These are phyloP conservation scores for Marchantia polymorpha DNA, from an alignment of 225 moss, liverwort and hornwort species.

Conservation along the genomic window DNA sequence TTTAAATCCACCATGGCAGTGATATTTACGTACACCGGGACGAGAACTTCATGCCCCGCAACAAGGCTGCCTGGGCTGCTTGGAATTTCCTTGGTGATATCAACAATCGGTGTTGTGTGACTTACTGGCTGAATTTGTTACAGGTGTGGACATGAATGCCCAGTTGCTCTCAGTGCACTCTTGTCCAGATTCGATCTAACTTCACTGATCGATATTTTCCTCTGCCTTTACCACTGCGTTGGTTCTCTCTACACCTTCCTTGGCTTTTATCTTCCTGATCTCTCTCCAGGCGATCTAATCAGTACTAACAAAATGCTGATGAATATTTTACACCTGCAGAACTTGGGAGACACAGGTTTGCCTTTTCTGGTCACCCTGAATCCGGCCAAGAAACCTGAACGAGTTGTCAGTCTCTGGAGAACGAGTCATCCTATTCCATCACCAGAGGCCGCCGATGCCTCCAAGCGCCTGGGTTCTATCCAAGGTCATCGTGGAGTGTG, in stretches of 20 bases:
- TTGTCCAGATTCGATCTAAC: no score
- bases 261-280: no score
- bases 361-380: constrained; percentile 78
- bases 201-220: no score
- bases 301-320: no score
- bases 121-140: constrained; percentile 81
- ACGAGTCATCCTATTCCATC: constrained; percentile 72
- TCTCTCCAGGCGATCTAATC: no score
- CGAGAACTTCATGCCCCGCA: constrained; percentile 61
- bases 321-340: constrained; percentile 37
- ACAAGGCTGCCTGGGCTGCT: constrained; percentile 71
- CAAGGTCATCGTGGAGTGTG: constrained; percentile 82
- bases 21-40: constrained; percentile 84
- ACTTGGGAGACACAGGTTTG: constrained; percentile 67
- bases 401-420: constrained; percentile 48
- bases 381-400: constrained; percentile 51
- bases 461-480: constrained; percentile 53
- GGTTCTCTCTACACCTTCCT: no score
- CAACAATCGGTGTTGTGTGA: constrained; percentile 59
- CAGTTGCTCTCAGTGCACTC: no score
- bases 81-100: constrained; percentile 89
- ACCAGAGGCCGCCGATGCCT: constrained; percentile 59
- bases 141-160: constrained; percentile 41
- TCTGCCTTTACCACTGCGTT: no score
- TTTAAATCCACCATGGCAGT: constrained; percentile 30